These are phyloP conservation scores for Tubosaeta sp. DNA, from an alignment of 768 basidiomycete genomes.

Conservation along the genomic window DNA sequence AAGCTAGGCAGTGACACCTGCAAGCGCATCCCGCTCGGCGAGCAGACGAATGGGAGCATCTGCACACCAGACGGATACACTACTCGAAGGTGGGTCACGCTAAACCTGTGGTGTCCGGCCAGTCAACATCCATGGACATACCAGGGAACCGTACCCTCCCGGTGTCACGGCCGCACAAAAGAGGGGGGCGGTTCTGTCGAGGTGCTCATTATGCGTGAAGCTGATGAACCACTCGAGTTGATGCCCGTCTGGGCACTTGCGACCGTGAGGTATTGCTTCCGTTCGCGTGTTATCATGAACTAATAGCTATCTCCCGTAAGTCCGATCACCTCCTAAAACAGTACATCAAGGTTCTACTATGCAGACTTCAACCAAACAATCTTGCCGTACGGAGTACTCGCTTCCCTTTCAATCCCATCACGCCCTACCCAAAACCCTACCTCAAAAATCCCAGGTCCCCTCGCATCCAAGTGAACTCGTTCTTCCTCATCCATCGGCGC, in stretches of 20 bases:
- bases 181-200: conserved; percentile 50
- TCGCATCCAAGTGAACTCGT: conserved; percentile 22
- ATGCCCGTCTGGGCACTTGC: conserved; percentile 51
- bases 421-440: conserved; percentile 44
- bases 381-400: conserved; percentile 47
- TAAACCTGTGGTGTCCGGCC: too few species aligned
- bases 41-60: too few species aligned
- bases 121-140: too few species aligned
- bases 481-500: too few species aligned
- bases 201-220: conserved; percentile 26
- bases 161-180: conserved; percentile 74
- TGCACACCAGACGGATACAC: too few species aligned
- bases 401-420: conserved; percentile 27
- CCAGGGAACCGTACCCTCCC: conserved; percentile 45
- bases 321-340: too few species aligned
- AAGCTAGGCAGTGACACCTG: too few species aligned
- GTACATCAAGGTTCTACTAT: background rate
- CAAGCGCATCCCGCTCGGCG: too few species aligned
- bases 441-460: conserved; percentile 45
- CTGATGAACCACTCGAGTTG: conserved; percentile 57
- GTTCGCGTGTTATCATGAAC: too few species aligned
- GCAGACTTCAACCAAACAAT: conserved; percentile 37
- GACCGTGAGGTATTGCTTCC: conserved; percentile 48
- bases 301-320: too few species aligned
- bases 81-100: too few species aligned